Conservation (phyloP, 2,329 filamentous ascomycete genomes). For the Cordyceps fumosorosea region DNA sequence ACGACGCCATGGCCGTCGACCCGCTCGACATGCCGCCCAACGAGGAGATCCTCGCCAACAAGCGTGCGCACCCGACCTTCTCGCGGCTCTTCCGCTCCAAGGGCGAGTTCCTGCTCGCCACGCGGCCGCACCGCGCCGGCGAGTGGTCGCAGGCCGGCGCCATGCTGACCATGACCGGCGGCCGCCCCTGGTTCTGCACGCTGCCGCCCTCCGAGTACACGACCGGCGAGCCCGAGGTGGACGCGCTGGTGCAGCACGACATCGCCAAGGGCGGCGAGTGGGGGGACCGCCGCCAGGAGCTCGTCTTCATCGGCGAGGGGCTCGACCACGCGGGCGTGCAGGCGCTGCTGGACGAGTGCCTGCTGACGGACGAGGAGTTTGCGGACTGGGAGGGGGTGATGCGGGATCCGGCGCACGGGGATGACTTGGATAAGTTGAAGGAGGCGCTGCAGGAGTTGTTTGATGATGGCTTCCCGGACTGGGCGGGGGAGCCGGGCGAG, state of each 20-base stretch:
- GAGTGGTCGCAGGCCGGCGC: slow-evolving; percentile 60
- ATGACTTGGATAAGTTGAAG: slow-evolving; percentile 28
- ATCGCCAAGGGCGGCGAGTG: slow-evolving; percentile 51
- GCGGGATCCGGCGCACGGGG: slow-evolving; percentile 26
- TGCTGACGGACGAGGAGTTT: slow-evolving; percentile 56
- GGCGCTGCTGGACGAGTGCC: slow-evolving; percentile 49
- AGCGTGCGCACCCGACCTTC: slow-evolving; percentile 46
- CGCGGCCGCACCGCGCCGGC: slow-evolving; percentile 46
- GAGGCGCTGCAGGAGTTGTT: slow-evolving; percentile 44
- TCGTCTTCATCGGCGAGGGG: slow-evolving; percentile 67
- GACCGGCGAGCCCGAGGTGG: slow-evolving; percentile 40
- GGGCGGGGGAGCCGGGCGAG: slow-evolving; percentile 44
- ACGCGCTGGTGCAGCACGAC: slow-evolving; percentile 43
- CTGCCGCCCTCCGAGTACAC: slow-evolving; percentile 44
- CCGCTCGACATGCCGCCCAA: slow-evolving; percentile 30
- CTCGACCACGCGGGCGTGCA: slow-evolving; percentile 48
- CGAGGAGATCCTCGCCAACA: slow-evolving; percentile 45
- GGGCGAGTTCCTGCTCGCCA: slow-evolving; percentile 54
- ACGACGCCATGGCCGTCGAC: slow-evolving; percentile 18
- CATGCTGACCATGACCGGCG: slow-evolving; percentile 54
- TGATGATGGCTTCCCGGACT: slow-evolving; percentile 54
- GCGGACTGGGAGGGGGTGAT: slow-evolving; percentile 46
- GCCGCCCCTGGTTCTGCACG: slow-evolving; percentile 53
- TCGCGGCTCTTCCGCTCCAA: slow-evolving; percentile 55
- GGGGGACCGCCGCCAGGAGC: slow-evolving; percentile 64